A percentile compares a stretch with the other conserved stretches of the same genome.
Evolutionary conservation across 345 rosid species (phyloP).

Genomic region (Bruguiera gymnorhiza): DNA sequence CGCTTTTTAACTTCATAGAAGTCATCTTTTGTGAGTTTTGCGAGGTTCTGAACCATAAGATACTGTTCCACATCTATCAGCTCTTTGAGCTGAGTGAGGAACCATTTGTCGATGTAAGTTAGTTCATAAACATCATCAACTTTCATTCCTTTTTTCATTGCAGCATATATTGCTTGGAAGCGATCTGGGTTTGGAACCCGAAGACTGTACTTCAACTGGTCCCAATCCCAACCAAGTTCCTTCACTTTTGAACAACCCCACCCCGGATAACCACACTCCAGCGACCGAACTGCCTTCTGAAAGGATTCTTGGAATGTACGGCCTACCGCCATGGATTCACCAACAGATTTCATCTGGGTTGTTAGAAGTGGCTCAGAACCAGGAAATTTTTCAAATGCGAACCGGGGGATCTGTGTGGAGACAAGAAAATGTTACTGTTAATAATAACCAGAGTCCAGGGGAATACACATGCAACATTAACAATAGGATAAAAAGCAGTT

Average conservation of each 20-base stretch:
- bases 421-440: not conserved
- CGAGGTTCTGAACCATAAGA: constrained; percentile 54
- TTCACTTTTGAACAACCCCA: constrained; percentile 81
- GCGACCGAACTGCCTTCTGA: constrained; percentile 86
- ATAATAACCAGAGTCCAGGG: not conserved
- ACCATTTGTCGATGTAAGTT: constrained; percentile 89
- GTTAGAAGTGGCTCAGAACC: constrained; percentile 86
- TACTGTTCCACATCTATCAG: constrained; percentile 88
- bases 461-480: not conserved
- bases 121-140: constrained; percentile 78
- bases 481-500: not conserved
- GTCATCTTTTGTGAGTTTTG: constrained; percentile 73
- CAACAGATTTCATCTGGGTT: constrained; percentile 98
- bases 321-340: constrained; percentile 92
- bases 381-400: constrained; percentile 98
- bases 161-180: constrained; percentile 80
- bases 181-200: constrained; percentile 90
- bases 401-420: constrained; percentile 65
- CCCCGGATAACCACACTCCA: constrained; percentile 81
- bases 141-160: constrained; percentile 95
- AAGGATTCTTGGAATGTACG: constrained; percentile 96
- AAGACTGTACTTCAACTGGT: constrained; percentile 75
- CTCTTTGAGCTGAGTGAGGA: constrained; percentile 84
- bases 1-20: constrained; percentile 70
- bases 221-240: constrained; percentile 94